Evolutionary conservation across 352 stramenopile species (phyloP).

Genomic region (Plasmopara muralis): DNA sequence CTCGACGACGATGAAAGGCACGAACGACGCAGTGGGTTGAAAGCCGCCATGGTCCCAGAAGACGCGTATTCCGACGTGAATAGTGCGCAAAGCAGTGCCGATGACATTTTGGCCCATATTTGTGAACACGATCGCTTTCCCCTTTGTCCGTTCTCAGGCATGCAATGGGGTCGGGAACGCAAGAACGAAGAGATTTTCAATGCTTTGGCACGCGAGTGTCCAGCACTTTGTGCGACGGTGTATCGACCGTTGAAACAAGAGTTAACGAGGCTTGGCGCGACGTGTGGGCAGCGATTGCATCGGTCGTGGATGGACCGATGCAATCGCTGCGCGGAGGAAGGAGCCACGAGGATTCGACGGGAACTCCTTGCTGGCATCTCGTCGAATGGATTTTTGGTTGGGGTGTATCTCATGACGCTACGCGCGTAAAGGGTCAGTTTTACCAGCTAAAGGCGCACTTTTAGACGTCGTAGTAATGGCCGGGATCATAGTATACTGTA

Average conservation of each 20-base stretch:
- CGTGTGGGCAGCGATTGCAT: slow-evolving; percentile 33
- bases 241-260: slow-evolving; percentile 33
- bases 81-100: slow-evolving; percentile 34
- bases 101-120: slow-evolving; percentile 48
- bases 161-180: slow-evolving; percentile 27
- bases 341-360: slow-evolving; percentile 21
- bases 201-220: slow-evolving; percentile 31
- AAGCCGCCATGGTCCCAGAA: slow-evolving; percentile 39
- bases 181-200: slow-evolving; percentile 51
- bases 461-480: neutral
- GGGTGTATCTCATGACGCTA: slow-evolving; percentile 29
- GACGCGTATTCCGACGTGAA: slow-evolving; percentile 46
- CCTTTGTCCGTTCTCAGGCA: slow-evolving; percentile 35
- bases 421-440: neutral
- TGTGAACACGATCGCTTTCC: slow-evolving; percentile 46
- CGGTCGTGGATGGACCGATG: slow-evolving; percentile 41
- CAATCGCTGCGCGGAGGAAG: slow-evolving; percentile 29
- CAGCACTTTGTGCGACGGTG: slow-evolving; percentile 29
- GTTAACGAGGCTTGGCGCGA: slow-evolving; percentile 11
- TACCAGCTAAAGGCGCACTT: neutral
- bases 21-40: slow-evolving; percentile 39
- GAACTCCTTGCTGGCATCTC: slow-evolving; percentile 37
- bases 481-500: neutral
- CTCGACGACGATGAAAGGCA: slow-evolving; percentile 47
- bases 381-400: slow-evolving; percentile 28